A percentile compares a stretch with the other conserved stretches of the same genome.
These are phyloP conservation scores for Malus hybrid DNA, from an alignment of 331 rosid species.

Conservation along the genomic window DNA sequence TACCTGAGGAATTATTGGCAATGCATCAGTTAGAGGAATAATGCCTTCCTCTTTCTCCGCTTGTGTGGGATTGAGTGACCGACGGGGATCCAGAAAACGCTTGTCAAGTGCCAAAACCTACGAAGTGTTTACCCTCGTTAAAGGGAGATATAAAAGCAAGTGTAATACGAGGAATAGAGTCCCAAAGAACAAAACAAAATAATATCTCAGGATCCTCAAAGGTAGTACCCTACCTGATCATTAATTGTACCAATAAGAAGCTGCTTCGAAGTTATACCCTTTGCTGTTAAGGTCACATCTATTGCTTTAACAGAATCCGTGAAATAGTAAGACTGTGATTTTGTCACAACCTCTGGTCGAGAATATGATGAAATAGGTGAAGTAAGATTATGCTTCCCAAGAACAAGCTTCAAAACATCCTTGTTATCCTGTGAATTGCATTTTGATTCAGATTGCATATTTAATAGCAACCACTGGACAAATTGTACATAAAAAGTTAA, in stretches of 20 bases:
- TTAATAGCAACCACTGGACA: neutral
- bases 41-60: conserved; percentile 96
- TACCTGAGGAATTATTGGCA: conserved; percentile 93
- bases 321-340: conserved; percentile 84
- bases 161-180: neutral
- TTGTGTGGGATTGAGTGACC: conserved; percentile 75
- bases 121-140: neutral
- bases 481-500: neutral
- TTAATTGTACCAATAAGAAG: conserved; percentile 87
- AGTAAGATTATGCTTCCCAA: conserved; percentile 97
- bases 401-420: conserved; percentile 87
- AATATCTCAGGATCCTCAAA: conserved; percentile 2
- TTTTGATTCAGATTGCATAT: neutral
- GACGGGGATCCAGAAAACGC: conserved; percentile 83
- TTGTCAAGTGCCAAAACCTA: conserved; percentile 97
- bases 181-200: conserved; percentile 9
- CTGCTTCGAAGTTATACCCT: conserved; percentile 97
- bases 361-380: conserved; percentile 82
- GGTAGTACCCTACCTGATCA: conserved; percentile 61
- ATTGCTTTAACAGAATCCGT: conserved; percentile 87
- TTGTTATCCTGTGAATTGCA: conserved; percentile 63
- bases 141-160: conserved; percentile 2
- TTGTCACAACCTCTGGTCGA: conserved; percentile 71
- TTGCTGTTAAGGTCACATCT: conserved; percentile 83
- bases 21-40: conserved; percentile 90